Base-by-base conservation (phyloP, 2,329 filamentous ascomycete species). In the Rasamsonia emersonii region DNA sequence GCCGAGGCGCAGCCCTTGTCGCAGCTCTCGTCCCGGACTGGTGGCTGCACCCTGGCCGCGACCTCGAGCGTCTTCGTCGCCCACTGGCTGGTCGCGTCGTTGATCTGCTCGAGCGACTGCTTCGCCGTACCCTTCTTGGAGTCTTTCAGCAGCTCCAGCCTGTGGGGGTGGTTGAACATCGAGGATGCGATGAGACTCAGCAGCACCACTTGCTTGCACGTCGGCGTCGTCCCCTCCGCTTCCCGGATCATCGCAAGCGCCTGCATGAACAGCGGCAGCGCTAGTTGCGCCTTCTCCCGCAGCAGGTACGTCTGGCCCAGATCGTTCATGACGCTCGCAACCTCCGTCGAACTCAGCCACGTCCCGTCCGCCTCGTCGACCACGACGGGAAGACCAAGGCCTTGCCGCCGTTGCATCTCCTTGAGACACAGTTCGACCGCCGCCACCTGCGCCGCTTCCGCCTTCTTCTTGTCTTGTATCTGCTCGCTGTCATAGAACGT, bases 231-330 rank as follows among this genome's bases (percentile, higher is more conserved):
- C 16, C 52, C 51, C 29, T 64, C 58, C 4, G 54, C 54, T 15
- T 44, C 43, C 7, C 75, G 70, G 53, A 75, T 79, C 27, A 91
- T 61, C 11, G 78, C 71, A 19, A 94, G 67, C 4, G 88, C 85
- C 50, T 93, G 86, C 47, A 95, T 75, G 54, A 88, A 93, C 18
- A 95, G 68, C 3, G 88, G 86, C 14, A 88, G 73, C 4, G 88
- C 82, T 2, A 95, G 76, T 44, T 89, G 83, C 50, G 86, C 80
- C 45, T 83, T 76, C 26, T 79, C 74, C 45, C 75, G 77, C 29
- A 72, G 69, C 50, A 84, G 77, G 58, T 93, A 95, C 46, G 79
- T 77, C 36, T 79, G 72, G 11, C 75, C 89, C 15, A 95, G 70
- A 9, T 83, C 80, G 74, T 50, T 35, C 37, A 51, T 38, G 6